These are phyloP conservation scores for Solanum tarapatanum DNA, from an alignment of 257 asterid species.

Conservation along the genomic window DNA sequence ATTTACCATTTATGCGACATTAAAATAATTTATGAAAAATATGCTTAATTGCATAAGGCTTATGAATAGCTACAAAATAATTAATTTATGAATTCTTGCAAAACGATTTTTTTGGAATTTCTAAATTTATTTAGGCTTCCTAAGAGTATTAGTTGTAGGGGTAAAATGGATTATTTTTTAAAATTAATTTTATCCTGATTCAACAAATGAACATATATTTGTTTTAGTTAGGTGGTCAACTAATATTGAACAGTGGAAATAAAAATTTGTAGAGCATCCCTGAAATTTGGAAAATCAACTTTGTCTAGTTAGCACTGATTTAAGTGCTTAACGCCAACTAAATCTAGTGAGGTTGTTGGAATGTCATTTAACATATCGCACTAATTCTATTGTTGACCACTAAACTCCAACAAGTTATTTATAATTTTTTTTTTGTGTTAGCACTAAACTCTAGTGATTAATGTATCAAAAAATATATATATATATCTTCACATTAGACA, in stretches of 20 bases:
- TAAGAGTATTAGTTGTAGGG: no score
- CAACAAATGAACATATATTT: no score
- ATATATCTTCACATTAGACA: neutral
- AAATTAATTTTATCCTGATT: no score
- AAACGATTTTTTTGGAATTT: neutral
- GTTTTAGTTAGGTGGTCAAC: neutral
- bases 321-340: neutral
- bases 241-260: neutral
- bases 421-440: no score
- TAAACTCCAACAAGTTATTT: neutral
- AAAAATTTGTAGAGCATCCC: neutral
- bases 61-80: neutral
- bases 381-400: neutral
- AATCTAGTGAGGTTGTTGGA: neutral
- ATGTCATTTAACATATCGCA: neutral
- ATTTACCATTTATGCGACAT: neutral
- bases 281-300: neutral
- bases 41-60: neutral
- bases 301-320: neutral
- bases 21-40: no score
- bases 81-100: neutral
- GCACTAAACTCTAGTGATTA: neutral
- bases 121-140: no score
- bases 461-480: neutral
- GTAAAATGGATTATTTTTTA: no score